These are phyloP conservation scores for Yamadazyma trypodendri DNA, from an alignment of 1,139 yeast genomes.

Conservation along the genomic window DNA sequence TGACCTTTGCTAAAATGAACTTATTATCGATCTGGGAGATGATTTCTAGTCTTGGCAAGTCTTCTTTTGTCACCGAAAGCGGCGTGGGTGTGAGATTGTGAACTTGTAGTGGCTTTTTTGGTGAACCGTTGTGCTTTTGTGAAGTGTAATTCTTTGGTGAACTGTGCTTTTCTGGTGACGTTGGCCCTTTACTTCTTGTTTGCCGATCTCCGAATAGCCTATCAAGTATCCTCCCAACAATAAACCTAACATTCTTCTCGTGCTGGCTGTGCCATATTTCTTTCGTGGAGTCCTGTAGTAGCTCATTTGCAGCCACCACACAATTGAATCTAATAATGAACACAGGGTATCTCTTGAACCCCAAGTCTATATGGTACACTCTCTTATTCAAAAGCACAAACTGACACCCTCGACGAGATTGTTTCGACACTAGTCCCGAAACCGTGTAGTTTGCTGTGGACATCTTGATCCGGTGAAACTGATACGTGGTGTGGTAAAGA, in stretches of 20 bases:
- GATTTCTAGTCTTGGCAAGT: slow-evolving; percentile 18
- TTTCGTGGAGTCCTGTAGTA: slow-evolving; percentile 45
- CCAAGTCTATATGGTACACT: slow-evolving; percentile 17
- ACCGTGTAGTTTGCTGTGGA: slow-evolving; percentile 23
- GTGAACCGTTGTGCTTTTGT: too few relatives aligned
- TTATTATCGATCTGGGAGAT: slow-evolving; percentile 56
- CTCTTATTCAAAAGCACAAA: slow-evolving; percentile 48
- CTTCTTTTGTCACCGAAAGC: slow-evolving; percentile 2
- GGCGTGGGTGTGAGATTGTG: too few relatives aligned
- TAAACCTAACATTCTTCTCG: slow-evolving; percentile 23
- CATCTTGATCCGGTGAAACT: slow-evolving; percentile 21
- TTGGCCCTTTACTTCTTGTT: too few relatives aligned
- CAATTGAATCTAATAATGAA: slow-evolving; percentile 36
- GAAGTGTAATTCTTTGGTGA: too few relatives aligned
- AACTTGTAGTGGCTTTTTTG: background rate
- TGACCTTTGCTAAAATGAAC: slow-evolving; percentile 48
- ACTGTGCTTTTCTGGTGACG: background rate
- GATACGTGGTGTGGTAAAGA: slow-evolving; percentile 7
- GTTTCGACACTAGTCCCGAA: slow-evolving; percentile 28
- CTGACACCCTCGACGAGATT: slow-evolving; percentile 38
- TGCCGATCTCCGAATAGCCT: slow-evolving; percentile 19
- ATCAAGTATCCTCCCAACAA: slow-evolving; percentile 27
- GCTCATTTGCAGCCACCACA: slow-evolving; percentile 30
- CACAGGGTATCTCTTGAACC: slow-evolving; percentile 28
- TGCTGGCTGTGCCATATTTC: slow-evolving; percentile 22